Conservation (phyloP, 1,284 basidiomycete species). For the Trichosporon asahii region DNA sequence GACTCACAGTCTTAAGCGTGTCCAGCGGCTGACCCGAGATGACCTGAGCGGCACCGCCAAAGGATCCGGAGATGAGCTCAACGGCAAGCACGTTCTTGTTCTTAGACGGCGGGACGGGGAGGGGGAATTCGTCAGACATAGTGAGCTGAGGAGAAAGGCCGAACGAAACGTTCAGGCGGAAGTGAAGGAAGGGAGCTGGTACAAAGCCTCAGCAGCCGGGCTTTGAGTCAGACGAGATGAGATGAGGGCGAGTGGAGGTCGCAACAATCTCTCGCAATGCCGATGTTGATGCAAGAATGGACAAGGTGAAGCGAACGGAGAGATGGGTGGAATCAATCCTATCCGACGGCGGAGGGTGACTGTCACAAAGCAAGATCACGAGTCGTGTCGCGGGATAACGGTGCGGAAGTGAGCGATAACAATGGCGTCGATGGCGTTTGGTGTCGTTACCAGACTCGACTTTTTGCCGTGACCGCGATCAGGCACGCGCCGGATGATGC, state of each 20-base stretch:
- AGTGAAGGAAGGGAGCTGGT: too few species aligned
- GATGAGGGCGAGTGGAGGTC: too few species aligned
- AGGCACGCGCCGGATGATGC: not conserved
- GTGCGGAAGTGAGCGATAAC: not conserved
- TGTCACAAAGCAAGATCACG: not conserved
- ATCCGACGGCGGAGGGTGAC: not conserved
- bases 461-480: not conserved
- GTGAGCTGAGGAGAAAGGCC: not conserved
- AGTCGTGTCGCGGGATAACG: not conserved
- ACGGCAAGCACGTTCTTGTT: slow-evolving; percentile 45
- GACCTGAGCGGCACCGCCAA: slow-evolving; percentile 58
- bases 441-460: not conserved
- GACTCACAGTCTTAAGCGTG: slow-evolving; percentile 65
- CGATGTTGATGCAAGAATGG: too few species aligned
- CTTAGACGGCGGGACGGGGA: slow-evolving; percentile 36
- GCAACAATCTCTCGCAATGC: too few species aligned
- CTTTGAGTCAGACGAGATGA: too few species aligned
- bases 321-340: too few species aligned
- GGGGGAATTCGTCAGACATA: slow-evolving; percentile 26
- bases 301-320: too few species aligned
- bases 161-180: too few species aligned
- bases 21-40: slow-evolving; percentile 78
- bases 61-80: slow-evolving; percentile 51
- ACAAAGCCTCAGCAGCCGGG: too few species aligned
- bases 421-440: not conserved